These are phyloP conservation scores for Monilinia vaccinii-corymbosi DNA, from an alignment of 2,329 filamentous ascomycete genomes.

Conservation along the genomic window DNA sequence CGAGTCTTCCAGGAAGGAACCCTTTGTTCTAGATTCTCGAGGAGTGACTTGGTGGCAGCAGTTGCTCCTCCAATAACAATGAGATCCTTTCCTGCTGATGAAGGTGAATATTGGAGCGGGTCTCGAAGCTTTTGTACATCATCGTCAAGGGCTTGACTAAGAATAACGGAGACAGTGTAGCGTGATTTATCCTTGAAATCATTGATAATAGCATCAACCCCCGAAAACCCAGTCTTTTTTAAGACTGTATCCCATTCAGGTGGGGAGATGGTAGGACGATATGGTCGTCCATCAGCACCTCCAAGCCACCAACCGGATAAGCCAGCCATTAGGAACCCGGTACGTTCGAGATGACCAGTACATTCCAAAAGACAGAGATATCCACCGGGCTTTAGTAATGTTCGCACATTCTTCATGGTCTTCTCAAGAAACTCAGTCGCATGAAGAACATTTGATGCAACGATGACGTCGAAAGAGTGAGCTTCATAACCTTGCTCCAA, in stretches of 20 bases:
- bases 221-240: constrained; percentile 8
- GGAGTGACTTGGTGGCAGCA: neutral
- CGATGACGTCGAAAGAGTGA: constrained; percentile 16
- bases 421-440: constrained; percentile 16
- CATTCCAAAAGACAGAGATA: constrained; percentile 12
- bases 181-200: neutral
- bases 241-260: constrained; percentile 10
- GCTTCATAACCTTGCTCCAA: constrained; percentile 3
- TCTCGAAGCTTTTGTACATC: constrained; percentile 6
- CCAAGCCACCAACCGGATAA: constrained; percentile 6
- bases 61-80: neutral
- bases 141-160: constrained; percentile 12
- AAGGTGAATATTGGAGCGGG: neutral
- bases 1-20: neutral
- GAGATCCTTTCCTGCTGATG: neutral
- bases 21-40: neutral
- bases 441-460: constrained; percentile 24
- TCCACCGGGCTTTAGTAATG: constrained; percentile 18
- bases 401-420: constrained; percentile 17
- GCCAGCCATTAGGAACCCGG: neutral
- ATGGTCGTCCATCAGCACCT: constrained; percentile 22
- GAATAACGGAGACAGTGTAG: constrained; percentile 1
- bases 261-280: constrained; percentile 14
- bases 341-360: neutral
- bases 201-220: constrained; percentile 7